Conservation (phyloP, 192 early-diverging fungal genomes). For the Rhizophagus clarus region DNA sequence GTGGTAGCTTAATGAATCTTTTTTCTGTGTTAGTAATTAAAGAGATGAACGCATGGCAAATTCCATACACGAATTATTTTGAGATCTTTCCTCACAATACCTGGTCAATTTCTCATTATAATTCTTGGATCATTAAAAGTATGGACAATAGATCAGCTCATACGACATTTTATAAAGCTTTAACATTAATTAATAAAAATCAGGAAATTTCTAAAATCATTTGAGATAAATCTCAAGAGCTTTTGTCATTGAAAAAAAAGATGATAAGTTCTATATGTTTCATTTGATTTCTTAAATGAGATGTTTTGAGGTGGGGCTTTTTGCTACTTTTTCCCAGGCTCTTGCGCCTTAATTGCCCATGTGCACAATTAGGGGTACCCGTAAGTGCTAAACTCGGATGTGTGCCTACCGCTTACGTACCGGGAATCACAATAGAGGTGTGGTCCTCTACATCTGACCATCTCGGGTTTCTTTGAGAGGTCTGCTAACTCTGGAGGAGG, state of each 20-base stretch:
- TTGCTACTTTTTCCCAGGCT: neutral
- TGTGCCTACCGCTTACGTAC: neutral
- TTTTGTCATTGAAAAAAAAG: no score
- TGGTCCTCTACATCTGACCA: slow-evolving; percentile 12
- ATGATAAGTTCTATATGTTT: slow-evolving; percentile 2
- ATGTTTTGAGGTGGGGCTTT: neutral
- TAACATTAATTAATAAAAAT: no score
- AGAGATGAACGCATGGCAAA: neutral
- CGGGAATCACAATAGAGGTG: slow-evolving; percentile 1
- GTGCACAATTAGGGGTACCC: neutral
- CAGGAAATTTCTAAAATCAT: no score
- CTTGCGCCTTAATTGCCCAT: neutral
- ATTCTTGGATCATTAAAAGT: no score
- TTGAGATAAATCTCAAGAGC: neutral
- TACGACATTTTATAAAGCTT: no score
- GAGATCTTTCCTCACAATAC: no score
- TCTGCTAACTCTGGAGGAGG: neutral
- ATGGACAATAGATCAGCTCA: no score
- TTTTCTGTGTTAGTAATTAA: neutral
- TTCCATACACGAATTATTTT: neutral
- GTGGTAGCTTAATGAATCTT: neutral
- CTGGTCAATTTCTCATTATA: no score
- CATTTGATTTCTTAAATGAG: neutral
- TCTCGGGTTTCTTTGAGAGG: neutral
- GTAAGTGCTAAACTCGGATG: slow-evolving; percentile 10